Conservation (phyloP, 2,329 filamentous ascomycete genomes). For the Penicillium concentricum region DNA sequence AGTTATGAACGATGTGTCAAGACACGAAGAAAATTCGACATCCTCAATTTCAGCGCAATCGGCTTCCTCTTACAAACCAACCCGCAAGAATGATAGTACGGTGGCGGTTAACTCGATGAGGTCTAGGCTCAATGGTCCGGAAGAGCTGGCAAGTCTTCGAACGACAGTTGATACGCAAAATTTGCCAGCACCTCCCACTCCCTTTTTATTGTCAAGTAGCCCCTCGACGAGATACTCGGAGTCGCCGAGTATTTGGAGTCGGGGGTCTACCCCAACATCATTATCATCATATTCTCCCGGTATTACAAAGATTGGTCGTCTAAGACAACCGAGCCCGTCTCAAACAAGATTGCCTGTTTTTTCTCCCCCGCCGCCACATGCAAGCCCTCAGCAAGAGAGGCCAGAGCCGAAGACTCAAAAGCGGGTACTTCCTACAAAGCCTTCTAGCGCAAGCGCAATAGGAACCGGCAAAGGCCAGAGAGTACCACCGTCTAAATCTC, state of each 20-base stretch:
- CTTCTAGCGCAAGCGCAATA: conserved; percentile 5
- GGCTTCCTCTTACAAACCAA: conserved; percentile 16
- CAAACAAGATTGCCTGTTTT: conserved; percentile 38
- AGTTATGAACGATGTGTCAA: conserved; percentile 16
- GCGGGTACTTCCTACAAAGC: conserved; percentile 11
- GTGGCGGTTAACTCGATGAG: conserved; percentile 10
- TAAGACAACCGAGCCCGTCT: conserved; percentile 38
- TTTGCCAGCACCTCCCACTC: conserved; percentile 39
- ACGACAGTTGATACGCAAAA: conserved; percentile 36
- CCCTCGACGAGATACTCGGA: conserved; percentile 49
- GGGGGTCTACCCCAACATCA: conserved; percentile 51
- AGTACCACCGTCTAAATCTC: neutral
- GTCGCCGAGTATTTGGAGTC: conserved; percentile 48
- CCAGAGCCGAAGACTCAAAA: conserved; percentile 14
- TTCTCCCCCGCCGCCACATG: conserved; percentile 21
- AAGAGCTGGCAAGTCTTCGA: conserved; percentile 40
- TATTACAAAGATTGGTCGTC: conserved; percentile 38
- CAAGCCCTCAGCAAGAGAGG: conserved; percentile 22
- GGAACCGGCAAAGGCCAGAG: conserved; percentile 4
- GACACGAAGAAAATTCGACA: conserved; percentile 9
- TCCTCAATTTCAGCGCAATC: conserved; percentile 9
- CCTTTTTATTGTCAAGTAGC: conserved; percentile 42
- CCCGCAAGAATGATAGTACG: conserved; percentile 14
- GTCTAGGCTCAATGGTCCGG: conserved; percentile 28
- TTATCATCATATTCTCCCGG: conserved; percentile 51